Evolutionary conservation across 129 eudicot species (phyloP), one percentile per base, ranked within the genome.

Genomic region (Centaurea solstitialis): DNA sequence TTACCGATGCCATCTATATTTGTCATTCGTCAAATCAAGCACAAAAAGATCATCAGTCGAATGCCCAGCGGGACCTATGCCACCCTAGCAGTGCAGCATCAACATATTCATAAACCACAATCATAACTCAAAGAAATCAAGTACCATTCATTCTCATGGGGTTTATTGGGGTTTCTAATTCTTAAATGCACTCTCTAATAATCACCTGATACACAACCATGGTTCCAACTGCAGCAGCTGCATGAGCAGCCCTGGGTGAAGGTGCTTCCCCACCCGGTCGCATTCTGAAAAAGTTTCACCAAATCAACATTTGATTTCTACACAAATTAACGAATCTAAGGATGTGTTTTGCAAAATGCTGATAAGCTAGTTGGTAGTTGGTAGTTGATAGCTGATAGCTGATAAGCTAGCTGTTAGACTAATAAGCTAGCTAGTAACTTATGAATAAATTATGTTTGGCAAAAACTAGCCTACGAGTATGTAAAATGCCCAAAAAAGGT

Each of bases 201-300:
- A 89, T 89, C 73, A 91, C 98, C 97, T 95, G 99, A 92, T 93
- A 93, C 5, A 91, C 99, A 82, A 95, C 99, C 99, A 95, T 91
- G 74, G 99, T 93, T 22, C 98, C 99, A 82, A 95, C 99, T 35
- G 98, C 92, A 15, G 97, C 97, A 22, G 99, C 98, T 2, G 97
- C 93, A 74, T 91, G 99, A 4, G 99, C 98, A 43, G 98, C 99
- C 88, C 99, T 88, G 0, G 99, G 97, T 21, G 98, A 95, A 72
- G 95, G 97, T n/a, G 99, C 91, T 40, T 95, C 99, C 9, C 99
- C 99, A 4, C 90, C 93, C 13, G 98, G 98, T 38, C 88, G 78
- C 72, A 93, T 82, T 82, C 98, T 93, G 43, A 45, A 61, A 17
- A 61, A 80, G 57, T 77, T 53, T 10, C 37, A 43, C n/a, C 68